phyloP scores from a whole-genome alignment of 352 stramenopile species.

The Pythium volutum region DNA sequence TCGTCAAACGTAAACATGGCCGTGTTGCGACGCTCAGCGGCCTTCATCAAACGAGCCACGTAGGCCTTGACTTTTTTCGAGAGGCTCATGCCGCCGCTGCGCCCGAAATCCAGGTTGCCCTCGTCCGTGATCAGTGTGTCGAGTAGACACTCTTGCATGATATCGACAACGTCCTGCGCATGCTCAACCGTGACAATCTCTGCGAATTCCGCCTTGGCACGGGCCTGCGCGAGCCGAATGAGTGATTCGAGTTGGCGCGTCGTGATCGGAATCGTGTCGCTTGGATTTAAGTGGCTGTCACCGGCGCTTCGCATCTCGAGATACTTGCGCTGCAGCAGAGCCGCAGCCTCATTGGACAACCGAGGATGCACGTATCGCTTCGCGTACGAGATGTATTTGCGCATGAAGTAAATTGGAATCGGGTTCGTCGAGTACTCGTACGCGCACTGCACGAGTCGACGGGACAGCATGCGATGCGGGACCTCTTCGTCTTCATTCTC shows the following conservation, averaged over 20 bases:
- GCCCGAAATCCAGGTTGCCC: constrained; percentile 72
- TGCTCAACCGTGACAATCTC: constrained; percentile 91
- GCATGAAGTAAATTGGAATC: constrained; percentile 64
- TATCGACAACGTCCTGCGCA: constrained; percentile 92
- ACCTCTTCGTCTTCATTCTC: neutral
- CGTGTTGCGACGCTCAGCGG: constrained; percentile 32
- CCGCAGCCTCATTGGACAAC: constrained; percentile 32
- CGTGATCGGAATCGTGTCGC: constrained; percentile 76
- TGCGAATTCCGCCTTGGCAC: constrained; percentile 91
- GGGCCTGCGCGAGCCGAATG: constrained; percentile 77
- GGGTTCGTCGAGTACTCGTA: constrained; percentile 26
- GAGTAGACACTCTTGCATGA: constrained; percentile 89
- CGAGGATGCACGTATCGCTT: constrained; percentile 87
- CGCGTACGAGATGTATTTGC: constrained; percentile 95
- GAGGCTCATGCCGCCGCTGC: constrained; percentile 36
- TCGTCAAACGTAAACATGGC: constrained; percentile 53
- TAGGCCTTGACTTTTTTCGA: constrained; percentile 55
- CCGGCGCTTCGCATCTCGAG: constrained; percentile 61
- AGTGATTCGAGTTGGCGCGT: constrained; percentile 93
- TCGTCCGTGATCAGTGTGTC: constrained; percentile 83
- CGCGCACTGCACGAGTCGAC: constrained; percentile 28
- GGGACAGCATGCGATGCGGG: constrained; percentile 27
- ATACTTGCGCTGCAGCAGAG: constrained; percentile 71
- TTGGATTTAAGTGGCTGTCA: constrained; percentile 24
- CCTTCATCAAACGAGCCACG: constrained; percentile 43